phyloP scores from a whole-genome alignment of 768 basidiomycete species.

The Clavulina sp. region DNA sequence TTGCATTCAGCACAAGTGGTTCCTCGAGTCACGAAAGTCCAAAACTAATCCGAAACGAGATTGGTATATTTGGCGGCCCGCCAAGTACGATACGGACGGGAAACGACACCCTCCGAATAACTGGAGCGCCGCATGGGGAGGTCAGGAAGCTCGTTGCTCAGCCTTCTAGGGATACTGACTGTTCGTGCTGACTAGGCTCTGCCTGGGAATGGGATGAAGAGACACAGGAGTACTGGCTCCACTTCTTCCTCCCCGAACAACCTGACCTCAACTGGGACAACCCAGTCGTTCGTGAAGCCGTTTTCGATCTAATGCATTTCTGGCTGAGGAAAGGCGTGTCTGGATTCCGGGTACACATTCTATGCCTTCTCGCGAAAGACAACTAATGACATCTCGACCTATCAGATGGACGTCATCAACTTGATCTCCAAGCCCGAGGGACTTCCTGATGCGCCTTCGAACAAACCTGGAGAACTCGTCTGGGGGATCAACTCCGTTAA shows the following conservation, averaged over 20 bases:
- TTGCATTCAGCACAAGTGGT: slow-evolving; percentile 46
- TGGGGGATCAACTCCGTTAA: background rate
- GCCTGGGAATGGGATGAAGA: slow-evolving; percentile 49
- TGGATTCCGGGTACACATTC: slow-evolving; percentile 44
- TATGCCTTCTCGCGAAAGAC: too few species aligned
- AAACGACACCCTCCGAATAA: slow-evolving; percentile 50
- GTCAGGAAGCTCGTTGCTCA: slow-evolving; percentile 19
- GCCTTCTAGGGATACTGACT: too few species aligned
- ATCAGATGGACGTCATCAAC: slow-evolving; percentile 1
- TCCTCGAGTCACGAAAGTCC: slow-evolving; percentile 36
- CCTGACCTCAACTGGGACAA: slow-evolving; percentile 72
- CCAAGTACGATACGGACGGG: slow-evolving; percentile 34
- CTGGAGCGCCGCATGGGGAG: slow-evolving; percentile 52
- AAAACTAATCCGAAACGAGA: slow-evolving; percentile 41
- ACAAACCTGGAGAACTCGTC: background rate
- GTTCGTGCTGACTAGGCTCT: slow-evolving; percentile 26
- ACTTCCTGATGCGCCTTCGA: background rate
- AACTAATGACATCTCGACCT: background rate
- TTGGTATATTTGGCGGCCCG: slow-evolving; percentile 63
- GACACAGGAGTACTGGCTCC: slow-evolving; percentile 56
- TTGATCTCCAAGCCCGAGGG: background rate
- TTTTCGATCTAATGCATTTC: slow-evolving; percentile 49
- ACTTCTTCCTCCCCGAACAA: slow-evolving; percentile 46
- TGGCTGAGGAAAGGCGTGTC: slow-evolving; percentile 63
- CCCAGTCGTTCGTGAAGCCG: slow-evolving; percentile 31